phyloP scores from a whole-genome alignment of 495 filamentous ascomycete species.

The Aspergillus sclerotiicarbonarius region DNA sequence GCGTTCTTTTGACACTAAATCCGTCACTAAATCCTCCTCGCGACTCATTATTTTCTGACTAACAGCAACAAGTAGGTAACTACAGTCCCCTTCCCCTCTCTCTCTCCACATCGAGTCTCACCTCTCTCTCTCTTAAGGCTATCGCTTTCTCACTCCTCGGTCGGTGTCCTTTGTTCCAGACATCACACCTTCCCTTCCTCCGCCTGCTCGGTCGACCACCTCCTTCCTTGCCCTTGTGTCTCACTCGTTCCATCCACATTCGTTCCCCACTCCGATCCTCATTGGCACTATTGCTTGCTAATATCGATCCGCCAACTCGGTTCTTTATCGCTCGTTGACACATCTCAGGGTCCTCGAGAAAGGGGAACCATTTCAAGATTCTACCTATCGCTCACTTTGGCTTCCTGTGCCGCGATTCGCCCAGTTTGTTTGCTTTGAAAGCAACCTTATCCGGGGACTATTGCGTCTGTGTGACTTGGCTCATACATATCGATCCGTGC shows the following conservation, averaged over 20 bases:
- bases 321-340: neutral
- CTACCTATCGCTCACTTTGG: neutral
- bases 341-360: neutral
- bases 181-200: slow-evolving; percentile 1
- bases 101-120: neutral
- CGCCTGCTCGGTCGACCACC: neutral
- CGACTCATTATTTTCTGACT: too few species aligned
- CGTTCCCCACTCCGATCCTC: neutral
- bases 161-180: slow-evolving; percentile 1
- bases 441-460: slow-evolving; percentile 14
- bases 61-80: too few species aligned
- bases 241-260: neutral
- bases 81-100: neutral
- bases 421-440: slow-evolving; percentile 19
- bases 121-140: slow-evolving; percentile 1
- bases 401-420: neutral
- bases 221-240: neutral
- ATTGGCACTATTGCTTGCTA: neutral
- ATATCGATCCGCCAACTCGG: neutral
- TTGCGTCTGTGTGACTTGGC: slow-evolving; percentile 17
- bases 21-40: too few species aligned
- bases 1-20: neutral
- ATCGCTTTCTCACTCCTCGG: neutral
- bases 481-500: slow-evolving; percentile 11
- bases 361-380: neutral